These are phyloP conservation scores for Lojkania enalia DNA, from an alignment of 2,329 filamentous ascomycete genomes.

Conservation along the genomic window DNA sequence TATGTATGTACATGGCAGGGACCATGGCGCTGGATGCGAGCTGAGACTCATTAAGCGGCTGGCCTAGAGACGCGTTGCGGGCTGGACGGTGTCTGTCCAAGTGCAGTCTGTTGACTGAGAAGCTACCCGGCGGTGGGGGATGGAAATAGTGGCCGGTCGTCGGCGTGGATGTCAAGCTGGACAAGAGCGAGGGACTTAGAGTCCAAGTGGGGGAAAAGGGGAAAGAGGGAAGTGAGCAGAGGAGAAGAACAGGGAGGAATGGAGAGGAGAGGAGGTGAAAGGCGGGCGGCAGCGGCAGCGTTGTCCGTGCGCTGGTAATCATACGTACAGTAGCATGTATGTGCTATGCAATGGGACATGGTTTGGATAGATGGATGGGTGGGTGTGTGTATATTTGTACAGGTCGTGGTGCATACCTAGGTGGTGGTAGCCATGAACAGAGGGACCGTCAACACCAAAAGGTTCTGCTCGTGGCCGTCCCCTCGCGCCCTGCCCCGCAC, in stretches of 20 bases:
- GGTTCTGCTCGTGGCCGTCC: too few relatives aligned
- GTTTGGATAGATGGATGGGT: too few relatives aligned
- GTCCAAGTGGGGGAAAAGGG: background rate
- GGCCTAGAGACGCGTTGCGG: background rate
- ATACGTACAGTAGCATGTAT: too few relatives aligned
- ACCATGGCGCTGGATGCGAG: constrained; percentile 33
- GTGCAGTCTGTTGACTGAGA: background rate
- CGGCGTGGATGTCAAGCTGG: background rate
- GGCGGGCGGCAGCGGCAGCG: too few relatives aligned
- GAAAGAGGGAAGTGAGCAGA: background rate
- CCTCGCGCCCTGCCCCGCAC: too few relatives aligned
- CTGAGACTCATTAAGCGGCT: constrained; percentile 27
- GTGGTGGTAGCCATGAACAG: too few relatives aligned
- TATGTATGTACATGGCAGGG: constrained; percentile 22
- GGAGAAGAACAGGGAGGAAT: background rate
- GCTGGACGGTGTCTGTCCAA: background rate
- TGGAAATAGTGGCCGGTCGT: background rate
- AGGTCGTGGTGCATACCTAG: too few relatives aligned
- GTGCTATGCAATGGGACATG: too few relatives aligned
- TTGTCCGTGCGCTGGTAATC: background rate
- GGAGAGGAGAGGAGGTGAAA: too few relatives aligned
- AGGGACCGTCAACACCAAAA: too few relatives aligned
- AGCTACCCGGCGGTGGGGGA: background rate
- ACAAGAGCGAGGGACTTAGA: background rate
- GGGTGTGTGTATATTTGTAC: too few relatives aligned